phyloP scores from a whole-genome alignment of 345 rosid genomes.

The Chamaenerion angustifolium region DNA sequence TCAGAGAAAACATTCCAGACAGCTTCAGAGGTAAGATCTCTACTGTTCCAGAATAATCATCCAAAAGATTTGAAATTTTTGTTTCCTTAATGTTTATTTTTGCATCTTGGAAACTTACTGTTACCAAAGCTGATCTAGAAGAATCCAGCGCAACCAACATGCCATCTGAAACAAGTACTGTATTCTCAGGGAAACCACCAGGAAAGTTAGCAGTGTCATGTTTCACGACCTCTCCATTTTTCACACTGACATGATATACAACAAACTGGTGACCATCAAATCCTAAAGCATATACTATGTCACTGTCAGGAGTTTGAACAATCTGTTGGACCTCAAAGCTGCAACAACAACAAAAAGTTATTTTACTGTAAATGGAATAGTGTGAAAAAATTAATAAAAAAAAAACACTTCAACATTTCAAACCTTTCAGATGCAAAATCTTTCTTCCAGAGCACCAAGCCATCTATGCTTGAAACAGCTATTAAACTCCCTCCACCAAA shows the following conservation, averaged over 20 bases:
- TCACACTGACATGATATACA: slow-evolving; percentile 50
- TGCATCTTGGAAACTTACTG: slow-evolving; percentile 41
- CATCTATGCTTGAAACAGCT: slow-evolving; percentile 79
- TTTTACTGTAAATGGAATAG: slow-evolving; percentile 2
- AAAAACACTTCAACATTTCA: slow-evolving; percentile 9
- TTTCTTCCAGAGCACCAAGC: slow-evolving; percentile 80
- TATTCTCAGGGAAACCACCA: slow-evolving; percentile 52
- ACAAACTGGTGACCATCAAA: slow-evolving; percentile 46
- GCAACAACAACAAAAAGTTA: slow-evolving; percentile 11
- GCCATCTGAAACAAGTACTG: slow-evolving; percentile 49
- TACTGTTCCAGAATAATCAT: slow-evolving; percentile 35
- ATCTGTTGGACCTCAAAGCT: slow-evolving; percentile 73
- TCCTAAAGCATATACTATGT: slow-evolving; percentile 45
- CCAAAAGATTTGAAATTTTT: slow-evolving; percentile 38
- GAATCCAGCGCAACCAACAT: slow-evolving; percentile 62
- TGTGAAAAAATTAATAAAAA: background rate
- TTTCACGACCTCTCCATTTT: slow-evolving; percentile 56
- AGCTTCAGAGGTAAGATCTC: slow-evolving; percentile 44
- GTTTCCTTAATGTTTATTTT: slow-evolving; percentile 43
- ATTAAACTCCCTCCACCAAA: slow-evolving; percentile 60
- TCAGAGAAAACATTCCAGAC: slow-evolving; percentile 45
- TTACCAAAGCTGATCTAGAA: slow-evolving; percentile 37
- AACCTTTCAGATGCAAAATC: slow-evolving; percentile 77
- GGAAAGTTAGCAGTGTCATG: slow-evolving; percentile 48
- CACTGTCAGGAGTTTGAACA: slow-evolving; percentile 45